Conservation (phyloP, 148 eudicot genomes). For the Cornus kousa region DNA sequence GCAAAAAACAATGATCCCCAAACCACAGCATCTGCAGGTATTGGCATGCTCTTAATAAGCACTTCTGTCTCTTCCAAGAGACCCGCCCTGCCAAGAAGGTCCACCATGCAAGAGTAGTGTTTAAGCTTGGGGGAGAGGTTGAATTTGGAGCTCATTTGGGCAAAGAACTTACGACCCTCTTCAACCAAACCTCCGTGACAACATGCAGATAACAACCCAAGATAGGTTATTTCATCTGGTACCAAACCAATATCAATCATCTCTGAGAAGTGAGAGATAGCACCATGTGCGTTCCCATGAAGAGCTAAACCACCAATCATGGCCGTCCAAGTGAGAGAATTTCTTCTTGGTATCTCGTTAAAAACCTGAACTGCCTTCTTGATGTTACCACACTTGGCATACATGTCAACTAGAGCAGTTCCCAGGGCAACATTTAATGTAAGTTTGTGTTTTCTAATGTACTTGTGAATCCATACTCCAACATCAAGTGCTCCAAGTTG, state of each 20-base stretch:
- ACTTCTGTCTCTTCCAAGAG: conserved; percentile 55
- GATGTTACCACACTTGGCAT: conserved; percentile 64
- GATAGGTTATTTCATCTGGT: conserved; percentile 57
- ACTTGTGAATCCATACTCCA: conserved; percentile 54
- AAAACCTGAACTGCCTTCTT: conserved; percentile 54
- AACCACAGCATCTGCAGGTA: conserved; percentile 55
- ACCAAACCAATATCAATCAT: conserved; percentile 49
- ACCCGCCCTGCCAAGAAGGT: conserved; percentile 65
- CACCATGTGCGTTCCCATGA: conserved; percentile 54
- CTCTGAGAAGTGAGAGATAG: conserved; percentile 35
- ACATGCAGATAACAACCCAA: conserved; percentile 53
- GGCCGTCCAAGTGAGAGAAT: conserved; percentile 57
- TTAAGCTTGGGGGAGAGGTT: conserved; percentile 46
- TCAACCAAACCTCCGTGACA: conserved; percentile 69
- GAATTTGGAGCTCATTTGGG: conserved; percentile 45
- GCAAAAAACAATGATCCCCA: conserved; percentile 62
- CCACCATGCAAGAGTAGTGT: conserved; percentile 68
- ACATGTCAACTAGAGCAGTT: conserved; percentile 66
- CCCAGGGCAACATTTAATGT: conserved; percentile 46
- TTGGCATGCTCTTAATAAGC: conserved; percentile 53
- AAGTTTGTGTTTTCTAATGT: conserved; percentile 40
- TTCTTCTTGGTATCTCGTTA: conserved; percentile 40
- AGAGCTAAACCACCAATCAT: conserved; percentile 56
- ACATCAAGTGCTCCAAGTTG: conserved; percentile 61
- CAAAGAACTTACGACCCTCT: conserved; percentile 50